Evolutionary conservation across 345 rosid species (phyloP).

Genomic region (Arabis hirsuta): DNA sequence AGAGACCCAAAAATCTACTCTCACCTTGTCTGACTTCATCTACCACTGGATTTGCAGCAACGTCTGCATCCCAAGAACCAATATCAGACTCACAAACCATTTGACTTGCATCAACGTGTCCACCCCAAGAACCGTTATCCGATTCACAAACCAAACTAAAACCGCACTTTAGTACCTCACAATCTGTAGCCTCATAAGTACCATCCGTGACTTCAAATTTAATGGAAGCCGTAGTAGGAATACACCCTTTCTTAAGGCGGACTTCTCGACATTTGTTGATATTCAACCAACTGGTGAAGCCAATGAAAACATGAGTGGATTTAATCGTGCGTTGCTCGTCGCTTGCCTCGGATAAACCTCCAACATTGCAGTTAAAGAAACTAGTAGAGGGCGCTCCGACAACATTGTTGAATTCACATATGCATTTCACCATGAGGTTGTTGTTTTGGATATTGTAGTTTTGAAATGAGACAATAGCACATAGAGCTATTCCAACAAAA

Average conservation of each 20-base stretch:
- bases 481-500: constrained; percentile 1
- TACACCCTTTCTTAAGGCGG: no score
- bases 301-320: constrained; percentile 3
- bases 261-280: background rate
- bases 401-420: background rate
- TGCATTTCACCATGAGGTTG: constrained; percentile 10
- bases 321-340: background rate
- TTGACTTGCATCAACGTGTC: background rate
- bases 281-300: constrained; percentile 14
- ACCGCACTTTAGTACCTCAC: constrained; percentile 1
- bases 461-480: constrained; percentile 14
- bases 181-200: background rate
- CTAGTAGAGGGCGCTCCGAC: background rate
- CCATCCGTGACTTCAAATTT: background rate
- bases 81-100: no score
- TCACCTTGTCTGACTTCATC: no score
- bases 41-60: no score
- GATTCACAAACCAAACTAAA: constrained; percentile 3
- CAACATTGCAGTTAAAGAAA: constrained; percentile 2
- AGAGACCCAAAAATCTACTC: no score
- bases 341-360: constrained; percentile 17
- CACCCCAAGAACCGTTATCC: background rate
- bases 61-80: no score
- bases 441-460: background rate
- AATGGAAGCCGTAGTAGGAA: constrained; percentile 16